A percentile compares a stretch with the other conserved stretches of the same genome.
These are phyloP conservation scores for Cutaneotrichosporon arboriforme DNA, from an alignment of 1,284 basidiomycete genomes.

Conservation along the genomic window DNA sequence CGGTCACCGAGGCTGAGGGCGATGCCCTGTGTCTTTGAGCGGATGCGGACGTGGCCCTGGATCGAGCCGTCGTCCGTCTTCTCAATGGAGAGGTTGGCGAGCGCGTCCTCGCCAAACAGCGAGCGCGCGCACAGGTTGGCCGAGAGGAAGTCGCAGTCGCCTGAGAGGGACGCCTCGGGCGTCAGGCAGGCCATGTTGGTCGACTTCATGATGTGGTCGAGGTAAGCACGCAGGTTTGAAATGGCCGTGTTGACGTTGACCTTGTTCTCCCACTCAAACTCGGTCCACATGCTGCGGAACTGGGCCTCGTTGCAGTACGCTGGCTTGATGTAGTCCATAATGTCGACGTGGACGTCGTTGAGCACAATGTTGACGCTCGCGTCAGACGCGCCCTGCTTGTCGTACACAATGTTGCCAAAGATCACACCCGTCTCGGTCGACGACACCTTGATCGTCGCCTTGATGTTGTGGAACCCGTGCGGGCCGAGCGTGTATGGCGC, in stretches of 20 bases:
- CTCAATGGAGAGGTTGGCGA: constrained; percentile 94
- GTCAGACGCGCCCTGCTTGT: constrained; percentile 79
- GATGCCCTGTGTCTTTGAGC: constrained; percentile 94
- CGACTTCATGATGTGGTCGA: constrained; percentile 82
- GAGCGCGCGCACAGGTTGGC: constrained; percentile 90
- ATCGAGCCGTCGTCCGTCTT: constrained; percentile 75
- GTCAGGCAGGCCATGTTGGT: constrained; percentile 98
- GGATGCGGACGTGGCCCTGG: constrained; percentile 84
- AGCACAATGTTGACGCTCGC: constrained; percentile 73
- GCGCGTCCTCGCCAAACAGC: constrained; percentile 92
- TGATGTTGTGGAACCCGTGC: constrained; percentile 97
- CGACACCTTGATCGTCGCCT: constrained; percentile 96
- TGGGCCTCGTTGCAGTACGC: constrained; percentile 89
- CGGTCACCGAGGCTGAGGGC: constrained; percentile 88
- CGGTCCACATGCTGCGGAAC: constrained; percentile 97
- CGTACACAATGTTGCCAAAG: constrained; percentile 97
- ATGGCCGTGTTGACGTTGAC: constrained; percentile 83
- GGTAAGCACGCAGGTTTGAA: constrained; percentile 74
- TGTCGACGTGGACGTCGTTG: constrained; percentile 97
- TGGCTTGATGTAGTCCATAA: constrained; percentile 99
- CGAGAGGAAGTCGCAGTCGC: constrained; percentile 88
- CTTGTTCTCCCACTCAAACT: constrained; percentile 98
- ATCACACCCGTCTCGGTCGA: constrained; percentile 98
- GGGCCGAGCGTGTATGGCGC: constrained; percentile 88
- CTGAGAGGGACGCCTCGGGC: constrained; percentile 81